Base-by-base conservation (phyloP, 1,284 basidiomycete genomes). In the Cryptococcus sp. region DNA sequence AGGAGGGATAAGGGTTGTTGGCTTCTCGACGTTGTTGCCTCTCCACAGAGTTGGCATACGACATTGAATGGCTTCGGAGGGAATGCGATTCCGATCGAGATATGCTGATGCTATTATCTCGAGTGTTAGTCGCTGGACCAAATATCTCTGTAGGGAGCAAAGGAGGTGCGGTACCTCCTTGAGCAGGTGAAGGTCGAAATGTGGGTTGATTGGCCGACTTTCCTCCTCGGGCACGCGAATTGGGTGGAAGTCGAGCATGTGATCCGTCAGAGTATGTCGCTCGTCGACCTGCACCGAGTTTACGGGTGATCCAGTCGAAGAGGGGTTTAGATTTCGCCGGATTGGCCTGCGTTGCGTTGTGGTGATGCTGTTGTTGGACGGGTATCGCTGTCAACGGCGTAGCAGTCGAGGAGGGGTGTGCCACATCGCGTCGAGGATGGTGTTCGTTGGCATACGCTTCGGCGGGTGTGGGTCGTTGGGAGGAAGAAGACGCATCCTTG, bases 281-380 rank as follows among this genome's bases (percentile, higher is more conserved):
- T 49, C 54, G 37, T 22, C 67, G 57, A 0, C 60, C 56, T 6
- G 55, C 58, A 9, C 63, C 66, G 16, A 92, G 77, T 71, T 93
- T 93, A 57, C 87, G 82, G 58, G 89, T 85, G 58, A 93, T 83
- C 89, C 89, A 93, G 59, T 88, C 87, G 63, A 92, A 84, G 59
- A 93, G 84, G 3, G 89, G 89, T 68, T 90, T 88, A 66, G 31
- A 40, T 36, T 41, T 47, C 9, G 9, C 32, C 18, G 22, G 22
- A 18, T 26, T 32, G 5, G 5, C 32, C n/a, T n/a, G n/a, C n/a
- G n/a, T n/a, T n/a, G n/a, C n/a, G n/a, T n/a, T n/a, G n/a, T n/a
- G n/a, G n/a, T n/a, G n/a, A n/a, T n/a, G 22, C 21, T 34, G 18
- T 23, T 19, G 16, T 45, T 34, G 11, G 28, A 14, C 42, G 11